A percentile compares a stretch with the other conserved stretches of the same genome.
Conservation (phyloP, 345 rosid species). For the Melastoma malabathricum region DNA sequence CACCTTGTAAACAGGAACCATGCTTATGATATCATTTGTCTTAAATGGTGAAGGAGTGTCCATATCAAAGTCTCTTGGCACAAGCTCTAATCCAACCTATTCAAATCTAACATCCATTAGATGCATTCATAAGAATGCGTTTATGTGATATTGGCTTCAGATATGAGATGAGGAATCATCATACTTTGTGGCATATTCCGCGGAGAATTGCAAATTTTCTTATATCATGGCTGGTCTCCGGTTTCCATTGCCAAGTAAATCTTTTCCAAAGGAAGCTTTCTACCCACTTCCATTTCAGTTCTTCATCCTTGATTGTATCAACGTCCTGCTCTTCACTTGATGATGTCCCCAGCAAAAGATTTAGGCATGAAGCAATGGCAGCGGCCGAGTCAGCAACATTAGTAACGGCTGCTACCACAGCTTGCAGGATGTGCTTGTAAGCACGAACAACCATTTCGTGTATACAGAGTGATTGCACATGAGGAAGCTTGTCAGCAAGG, state of each 20-base stretch:
- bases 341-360: slow-evolving; percentile 61
- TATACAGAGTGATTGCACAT: slow-evolving; percentile 82
- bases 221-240: slow-evolving; percentile 44
- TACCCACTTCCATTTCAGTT: slow-evolving; percentile 70
- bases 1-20: slow-evolving; percentile 94
- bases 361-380: slow-evolving; percentile 71
- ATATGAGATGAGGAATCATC: slow-evolving; percentile 6
- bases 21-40: slow-evolving; percentile 69
- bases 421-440: slow-evolving; percentile 79
- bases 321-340: slow-evolving; percentile 26
- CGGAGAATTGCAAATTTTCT: slow-evolving; percentile 81
- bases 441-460: slow-evolving; percentile 97
- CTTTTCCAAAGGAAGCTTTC: slow-evolving; percentile 59
- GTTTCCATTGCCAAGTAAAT: slow-evolving; percentile 68
- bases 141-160: not conserved
- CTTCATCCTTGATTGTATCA: slow-evolving; percentile 30
- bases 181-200: slow-evolving; percentile 88
- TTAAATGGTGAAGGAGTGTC: slow-evolving; percentile 63
- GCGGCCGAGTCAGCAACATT: slow-evolving; percentile 52
- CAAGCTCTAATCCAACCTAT: slow-evolving; percentile 91
- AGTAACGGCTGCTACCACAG: slow-evolving; percentile 70
- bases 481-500: slow-evolving; percentile 90
- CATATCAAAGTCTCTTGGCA: slow-evolving; percentile 85
- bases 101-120: slow-evolving; percentile 16
- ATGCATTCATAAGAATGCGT: slow-evolving; percentile 2